phyloP scores from a whole-genome alignment of 2,329 filamentous ascomycete genomes.

The Dactylellina sp. region DNA sequence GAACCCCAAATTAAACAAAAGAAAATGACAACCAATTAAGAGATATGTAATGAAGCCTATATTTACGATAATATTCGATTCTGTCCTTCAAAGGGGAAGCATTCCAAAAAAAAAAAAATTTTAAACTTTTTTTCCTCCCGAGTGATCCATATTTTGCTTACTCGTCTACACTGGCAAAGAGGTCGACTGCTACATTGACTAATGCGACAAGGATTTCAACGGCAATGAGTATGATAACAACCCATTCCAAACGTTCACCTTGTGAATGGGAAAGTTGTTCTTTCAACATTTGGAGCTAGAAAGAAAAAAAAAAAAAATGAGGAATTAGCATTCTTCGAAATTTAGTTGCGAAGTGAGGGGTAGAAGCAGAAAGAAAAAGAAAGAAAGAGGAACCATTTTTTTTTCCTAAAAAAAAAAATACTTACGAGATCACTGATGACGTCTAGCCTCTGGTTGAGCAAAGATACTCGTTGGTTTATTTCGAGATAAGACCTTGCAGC shows the following conservation, averaged over 20 bases:
- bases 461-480: constrained; percentile 93
- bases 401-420: constrained; percentile 1
- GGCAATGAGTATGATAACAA: constrained; percentile 93
- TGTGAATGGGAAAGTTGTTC: constrained; percentile 95
- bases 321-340: constrained; percentile 15
- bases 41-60: neutral
- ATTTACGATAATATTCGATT: neutral
- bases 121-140: constrained; percentile 1
- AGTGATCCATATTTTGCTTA: no score
- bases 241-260: constrained; percentile 89
- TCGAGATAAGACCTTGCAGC: constrained; percentile 95
- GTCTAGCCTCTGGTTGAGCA: constrained; percentile 88
- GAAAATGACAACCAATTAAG: neutral
- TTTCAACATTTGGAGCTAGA: constrained; percentile 82
- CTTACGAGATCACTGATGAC: constrained; percentile 84
- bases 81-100: neutral
- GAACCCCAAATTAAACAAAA: neutral
- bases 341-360: constrained; percentile 18
- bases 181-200: constrained; percentile 95
- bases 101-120: neutral
- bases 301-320: constrained; percentile 1
- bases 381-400: neutral
- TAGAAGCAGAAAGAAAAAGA: neutral
- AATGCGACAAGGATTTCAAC: constrained; percentile 93
- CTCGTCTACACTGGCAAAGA: constrained; percentile 64